Evolutionary conservation across 2,329 filamentous ascomycete species (phyloP).

Genomic region (Aspergillus costaricaensis): DNA sequence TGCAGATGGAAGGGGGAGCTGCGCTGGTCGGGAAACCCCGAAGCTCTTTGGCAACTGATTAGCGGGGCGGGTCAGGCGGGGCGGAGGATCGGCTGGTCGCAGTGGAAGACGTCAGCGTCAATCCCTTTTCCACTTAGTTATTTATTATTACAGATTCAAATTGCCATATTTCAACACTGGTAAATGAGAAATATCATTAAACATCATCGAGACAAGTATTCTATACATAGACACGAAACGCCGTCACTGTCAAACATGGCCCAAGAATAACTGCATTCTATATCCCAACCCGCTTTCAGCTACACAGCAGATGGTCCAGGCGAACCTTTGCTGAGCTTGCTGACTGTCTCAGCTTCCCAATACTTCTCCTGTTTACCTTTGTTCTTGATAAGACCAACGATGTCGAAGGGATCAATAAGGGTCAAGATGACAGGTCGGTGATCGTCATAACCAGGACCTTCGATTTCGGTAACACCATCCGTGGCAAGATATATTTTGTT

Average conservation of each 20-base stretch:
- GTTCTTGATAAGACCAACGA: conserved; percentile 39
- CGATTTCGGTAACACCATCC: conserved; percentile 56
- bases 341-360: conserved; percentile 35
- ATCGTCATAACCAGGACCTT: conserved; percentile 54
- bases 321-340: not conserved
- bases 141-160: too few species aligned
- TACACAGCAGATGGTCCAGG: not conserved
- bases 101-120: conserved; percentile 18
- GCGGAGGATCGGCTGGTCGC: conserved; percentile 9
- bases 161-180: too few species aligned
- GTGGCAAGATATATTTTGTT: conserved; percentile 54
- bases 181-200: too few species aligned
- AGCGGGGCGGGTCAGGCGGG: conserved; percentile 16
- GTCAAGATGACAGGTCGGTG: conserved; percentile 48
- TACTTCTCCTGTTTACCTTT: conserved; percentile 41
- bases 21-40: not conserved
- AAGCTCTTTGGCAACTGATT: conserved; percentile 10
- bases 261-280: not conserved
- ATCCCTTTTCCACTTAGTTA: not conserved
- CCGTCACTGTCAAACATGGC: not conserved
- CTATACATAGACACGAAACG: too few species aligned
- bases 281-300: not conserved
- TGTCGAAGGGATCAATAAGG: conserved; percentile 47
- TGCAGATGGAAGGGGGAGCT: not conserved
- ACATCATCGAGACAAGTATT: too few species aligned